phyloP scores from a whole-genome alignment of 768 basidiomycete genomes.

The Xerocomellus chrysenteron region DNA sequence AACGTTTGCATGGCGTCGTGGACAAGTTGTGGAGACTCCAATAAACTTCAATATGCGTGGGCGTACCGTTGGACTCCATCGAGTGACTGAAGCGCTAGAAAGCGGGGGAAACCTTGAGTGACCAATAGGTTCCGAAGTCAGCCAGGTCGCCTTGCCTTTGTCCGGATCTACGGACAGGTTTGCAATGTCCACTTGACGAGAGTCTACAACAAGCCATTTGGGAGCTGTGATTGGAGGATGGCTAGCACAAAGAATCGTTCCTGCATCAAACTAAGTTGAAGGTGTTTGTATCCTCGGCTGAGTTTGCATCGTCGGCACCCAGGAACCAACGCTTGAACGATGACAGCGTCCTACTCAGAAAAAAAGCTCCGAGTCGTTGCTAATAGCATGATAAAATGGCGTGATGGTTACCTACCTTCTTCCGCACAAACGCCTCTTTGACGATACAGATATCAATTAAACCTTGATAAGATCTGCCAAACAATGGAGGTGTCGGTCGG shows the following conservation, averaged over 20 bases:
- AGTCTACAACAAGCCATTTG: background rate
- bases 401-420: background rate
- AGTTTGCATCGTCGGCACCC: background rate
- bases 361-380: background rate
- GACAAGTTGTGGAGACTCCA: background rate
- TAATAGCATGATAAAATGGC: background rate
- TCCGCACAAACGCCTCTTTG: constrained; percentile 10
- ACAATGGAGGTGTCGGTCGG: background rate
- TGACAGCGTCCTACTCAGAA: background rate
- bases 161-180: background rate
- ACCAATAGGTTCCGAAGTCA: background rate
- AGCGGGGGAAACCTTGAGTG: background rate
- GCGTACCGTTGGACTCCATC: too few species aligned
- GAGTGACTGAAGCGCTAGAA: background rate
- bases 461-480: background rate
- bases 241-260: background rate
- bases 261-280: background rate
- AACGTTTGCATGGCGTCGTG: too few species aligned
- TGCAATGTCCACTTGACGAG: background rate
- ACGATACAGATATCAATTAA: background rate
- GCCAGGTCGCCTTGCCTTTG: too few species aligned
- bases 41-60: background rate
- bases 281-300: background rate
- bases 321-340: background rate
- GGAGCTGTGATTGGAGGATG: background rate